Percentiles rank a stretch among this genome's conserved stretches.
Evolutionary conservation across 2,329 filamentous ascomycete species (phyloP).

Genomic region (Trichophyton benhamiae): DNA sequence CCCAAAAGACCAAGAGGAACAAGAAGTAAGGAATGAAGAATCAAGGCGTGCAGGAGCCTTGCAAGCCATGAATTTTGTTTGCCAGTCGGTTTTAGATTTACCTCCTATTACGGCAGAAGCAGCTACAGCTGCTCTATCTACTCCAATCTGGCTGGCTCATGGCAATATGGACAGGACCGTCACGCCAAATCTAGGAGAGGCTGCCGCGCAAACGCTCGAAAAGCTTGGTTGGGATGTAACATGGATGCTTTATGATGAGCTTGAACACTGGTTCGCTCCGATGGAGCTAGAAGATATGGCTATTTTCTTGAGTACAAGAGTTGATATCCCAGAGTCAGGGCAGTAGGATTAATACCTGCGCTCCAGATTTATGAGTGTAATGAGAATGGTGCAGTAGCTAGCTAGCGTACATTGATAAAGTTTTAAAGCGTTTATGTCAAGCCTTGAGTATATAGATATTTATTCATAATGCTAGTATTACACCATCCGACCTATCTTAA

Average conservation of each 20-base stretch:
- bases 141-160: constrained; percentile 13
- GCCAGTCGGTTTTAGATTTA: constrained; percentile 9
- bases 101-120: constrained; percentile 6
- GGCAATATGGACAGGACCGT: constrained; percentile 10
- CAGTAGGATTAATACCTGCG: not conserved
- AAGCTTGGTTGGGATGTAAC: constrained; percentile 14
- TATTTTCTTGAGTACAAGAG: constrained; percentile 11
- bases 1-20: not conserved
- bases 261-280: constrained; percentile 13
- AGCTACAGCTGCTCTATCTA: not conserved
- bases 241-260: constrained; percentile 14
- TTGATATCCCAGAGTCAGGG: constrained; percentile 6
- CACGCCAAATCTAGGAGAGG: constrained; percentile 6
- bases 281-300: constrained; percentile 14
- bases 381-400: not conserved
- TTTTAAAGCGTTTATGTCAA: not conserved
- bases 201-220: constrained; percentile 11
- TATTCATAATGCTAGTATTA: constrained; percentile 3
- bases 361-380: not conserved
- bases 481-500: not conserved
- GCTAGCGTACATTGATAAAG: not conserved
- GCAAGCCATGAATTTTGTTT: constrained; percentile 8
- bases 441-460: not conserved
- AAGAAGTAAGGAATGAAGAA: not conserved
- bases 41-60: not conserved